These are phyloP conservation scores for Platanthera guangdongensis DNA, from an alignment of 106 monocot genomes.

Conservation along the genomic window DNA sequence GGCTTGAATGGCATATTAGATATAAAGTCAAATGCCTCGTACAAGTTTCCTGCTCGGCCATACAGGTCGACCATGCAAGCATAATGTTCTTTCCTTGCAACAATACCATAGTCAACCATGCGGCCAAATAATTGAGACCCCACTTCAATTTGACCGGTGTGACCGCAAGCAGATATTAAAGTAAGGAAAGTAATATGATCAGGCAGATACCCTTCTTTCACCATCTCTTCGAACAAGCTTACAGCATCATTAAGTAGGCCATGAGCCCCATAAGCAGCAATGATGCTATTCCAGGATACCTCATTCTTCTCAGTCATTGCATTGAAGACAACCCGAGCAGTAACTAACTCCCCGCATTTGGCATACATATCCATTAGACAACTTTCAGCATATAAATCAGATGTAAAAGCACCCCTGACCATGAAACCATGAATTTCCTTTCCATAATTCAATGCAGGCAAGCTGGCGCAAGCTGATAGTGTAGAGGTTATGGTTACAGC, in stretches of 20 bases:
- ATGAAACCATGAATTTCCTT: constrained; percentile 83
- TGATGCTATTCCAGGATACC: constrained; percentile 95
- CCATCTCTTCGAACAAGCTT: constrained; percentile 59
- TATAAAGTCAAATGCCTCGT: constrained; percentile 55
- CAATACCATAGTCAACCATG: constrained; percentile 52
- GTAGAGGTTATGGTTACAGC: constrained; percentile 60
- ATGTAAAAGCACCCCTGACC: constrained; percentile 23
- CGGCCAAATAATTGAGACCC: constrained; percentile 43
- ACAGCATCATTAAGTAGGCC: constrained; percentile 53
- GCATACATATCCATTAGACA: constrained; percentile 87
- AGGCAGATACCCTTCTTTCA: constrained; percentile 48
- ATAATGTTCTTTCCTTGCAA: constrained; percentile 74
- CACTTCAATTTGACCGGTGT: constrained; percentile 60
- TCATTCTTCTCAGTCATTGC: constrained; percentile 60
- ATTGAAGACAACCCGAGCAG: constrained; percentile 61
- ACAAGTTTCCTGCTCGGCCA: constrained; percentile 55
- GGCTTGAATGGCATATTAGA: constrained; percentile 50
- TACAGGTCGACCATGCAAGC: constrained; percentile 84
- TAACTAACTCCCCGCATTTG: constrained; percentile 66
- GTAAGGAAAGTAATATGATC: constrained; percentile 88
- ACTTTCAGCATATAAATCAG: constrained; percentile 65
- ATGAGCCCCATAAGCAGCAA: constrained; percentile 74
- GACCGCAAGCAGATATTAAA: constrained; percentile 78
- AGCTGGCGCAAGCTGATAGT: constrained; percentile 65
- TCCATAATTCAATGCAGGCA: constrained; percentile 62